Conservation (phyloP, 768 basidiomycete genomes). For the Tulasnella sp. region DNA sequence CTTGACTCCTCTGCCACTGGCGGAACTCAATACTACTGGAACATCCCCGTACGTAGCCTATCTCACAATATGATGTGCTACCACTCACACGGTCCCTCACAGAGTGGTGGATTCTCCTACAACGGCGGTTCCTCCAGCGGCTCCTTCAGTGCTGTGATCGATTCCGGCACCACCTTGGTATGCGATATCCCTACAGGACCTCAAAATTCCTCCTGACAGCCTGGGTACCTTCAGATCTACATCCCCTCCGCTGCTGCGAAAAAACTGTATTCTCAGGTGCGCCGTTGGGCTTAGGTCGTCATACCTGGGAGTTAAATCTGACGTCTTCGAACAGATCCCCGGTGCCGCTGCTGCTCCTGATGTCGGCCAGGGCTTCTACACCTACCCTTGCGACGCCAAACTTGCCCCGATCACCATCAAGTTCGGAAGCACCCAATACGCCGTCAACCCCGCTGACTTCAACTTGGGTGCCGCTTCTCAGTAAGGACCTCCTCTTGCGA, state of each 20-base stretch:
- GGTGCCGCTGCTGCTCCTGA: slow-evolving; percentile 18
- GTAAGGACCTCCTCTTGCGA: background rate
- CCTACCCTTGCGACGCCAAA: slow-evolving; percentile 14
- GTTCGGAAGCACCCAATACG: slow-evolving; percentile 20
- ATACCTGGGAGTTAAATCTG: background rate
- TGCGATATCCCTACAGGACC: no score
- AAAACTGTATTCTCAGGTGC: background rate
- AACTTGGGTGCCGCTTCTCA: slow-evolving; percentile 24
- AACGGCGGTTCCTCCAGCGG: background rate
- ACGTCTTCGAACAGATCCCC: slow-evolving; percentile 19
- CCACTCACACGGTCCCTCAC: background rate
- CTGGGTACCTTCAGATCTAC: background rate
- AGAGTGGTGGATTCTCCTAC: background rate
- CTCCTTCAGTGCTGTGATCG: slow-evolving; percentile 23
- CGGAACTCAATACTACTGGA: slow-evolving; percentile 1
- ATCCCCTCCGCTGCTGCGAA: background rate
- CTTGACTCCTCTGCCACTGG: slow-evolving; percentile 17
- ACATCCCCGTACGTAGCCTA: background rate
- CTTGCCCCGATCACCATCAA: background rate
- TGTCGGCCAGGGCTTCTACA: slow-evolving; percentile 15
- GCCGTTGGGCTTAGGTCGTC: background rate
- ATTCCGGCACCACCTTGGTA: slow-evolving; percentile 24
- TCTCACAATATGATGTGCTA: background rate
- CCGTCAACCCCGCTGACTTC: no score
- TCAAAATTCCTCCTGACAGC: no score